Percentiles rank a stretch among this genome's conserved stretches.
Conservation (phyloP, 768 basidiomycete species). For the Hemileccinum rubropunctum region DNA sequence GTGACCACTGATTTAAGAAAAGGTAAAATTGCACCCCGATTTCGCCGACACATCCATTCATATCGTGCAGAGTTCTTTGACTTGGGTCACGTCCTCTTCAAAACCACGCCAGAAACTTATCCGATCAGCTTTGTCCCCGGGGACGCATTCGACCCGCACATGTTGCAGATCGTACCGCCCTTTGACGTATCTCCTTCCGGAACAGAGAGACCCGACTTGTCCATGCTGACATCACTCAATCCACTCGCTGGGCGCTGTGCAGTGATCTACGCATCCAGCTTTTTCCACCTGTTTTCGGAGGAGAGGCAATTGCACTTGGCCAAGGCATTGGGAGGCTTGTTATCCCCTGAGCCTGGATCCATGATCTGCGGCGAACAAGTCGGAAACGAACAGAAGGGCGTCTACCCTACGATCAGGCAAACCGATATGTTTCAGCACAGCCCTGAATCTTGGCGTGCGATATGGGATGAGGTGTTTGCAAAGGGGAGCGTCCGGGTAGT, state of each 20-base stretch:
- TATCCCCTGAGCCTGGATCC: constrained; percentile 30
- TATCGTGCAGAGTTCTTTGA: constrained; percentile 49
- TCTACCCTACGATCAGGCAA: too few species aligned
- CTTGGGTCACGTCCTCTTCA: constrained; percentile 61
- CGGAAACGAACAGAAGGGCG: constrained; percentile 5
- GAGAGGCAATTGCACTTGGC: constrained; percentile 28
- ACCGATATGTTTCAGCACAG: constrained; percentile 29
- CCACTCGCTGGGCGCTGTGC: too few species aligned
- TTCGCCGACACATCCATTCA: neutral
- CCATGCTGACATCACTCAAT: constrained; percentile 22
- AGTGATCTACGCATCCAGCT: too few species aligned
- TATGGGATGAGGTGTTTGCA: constrained; percentile 39
- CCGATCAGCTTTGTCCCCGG: constrained; percentile 53
- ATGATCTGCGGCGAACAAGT: constrained; percentile 32
- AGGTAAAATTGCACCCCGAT: constrained; percentile 21
- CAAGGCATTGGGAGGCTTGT: constrained; percentile 23
- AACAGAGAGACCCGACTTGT: constrained; percentile 26
- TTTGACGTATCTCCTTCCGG: constrained; percentile 23
- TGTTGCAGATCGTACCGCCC: constrained; percentile 12
- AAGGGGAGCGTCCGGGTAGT: constrained; percentile 12
- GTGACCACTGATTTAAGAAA: constrained; percentile 38
- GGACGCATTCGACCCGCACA: constrained; percentile 46
- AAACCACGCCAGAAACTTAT: constrained; percentile 48
- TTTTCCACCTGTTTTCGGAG: constrained; percentile 6
- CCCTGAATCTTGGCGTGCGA: constrained; percentile 33